Evolutionary conservation across 305 asterid genomes (phyloP), one percentile per base, ranked within the genome.

Genomic region (Fraxinus paxiana): DNA sequence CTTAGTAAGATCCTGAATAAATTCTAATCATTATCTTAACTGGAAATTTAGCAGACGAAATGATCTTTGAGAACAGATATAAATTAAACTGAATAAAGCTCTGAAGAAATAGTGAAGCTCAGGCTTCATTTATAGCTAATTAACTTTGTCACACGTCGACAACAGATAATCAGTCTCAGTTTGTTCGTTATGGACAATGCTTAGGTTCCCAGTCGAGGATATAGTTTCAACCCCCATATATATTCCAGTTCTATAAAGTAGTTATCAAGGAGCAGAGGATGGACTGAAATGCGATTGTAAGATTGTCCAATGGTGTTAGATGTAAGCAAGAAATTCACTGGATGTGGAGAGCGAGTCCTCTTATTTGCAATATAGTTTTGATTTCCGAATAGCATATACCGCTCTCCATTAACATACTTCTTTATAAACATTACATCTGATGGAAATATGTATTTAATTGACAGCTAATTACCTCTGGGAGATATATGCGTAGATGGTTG

Each of bases 401-500:
- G 0, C 65, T 51, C 24, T 54, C 65, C 65, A 17, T 54, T 54
- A 17, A 17, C 65, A 15, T 17, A 17, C 65, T 54, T 51, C 22
- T 51, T 17, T 54, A 54, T 54, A 54, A 18, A 54, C 9, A 15
- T 20, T 59, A 18, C 38, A 61, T 48, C 59, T 18, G 77, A 26
- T 22, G 83, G 72, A 70, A 78, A 59, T 31, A 51, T 63, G 70
- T 38, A 54, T 18, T 54, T 54, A n/a, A 51, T 59, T 56, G 71
- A 73, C 8, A 24, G 15, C 30, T 43, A 35, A 84, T 82, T 91
- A 96, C 99, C 99, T 96, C 99, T 63, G 99, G 99, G 81, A 96
- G 93, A 84, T 94, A 96, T 87, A 96, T 96, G 67, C 99, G 97
- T 9, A 96, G 97, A 89, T 96, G 99, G 86, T 96, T 96, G 84